Base-by-base conservation (phyloP, 768 basidiomycete species). In the Suillus subluteus region DNA sequence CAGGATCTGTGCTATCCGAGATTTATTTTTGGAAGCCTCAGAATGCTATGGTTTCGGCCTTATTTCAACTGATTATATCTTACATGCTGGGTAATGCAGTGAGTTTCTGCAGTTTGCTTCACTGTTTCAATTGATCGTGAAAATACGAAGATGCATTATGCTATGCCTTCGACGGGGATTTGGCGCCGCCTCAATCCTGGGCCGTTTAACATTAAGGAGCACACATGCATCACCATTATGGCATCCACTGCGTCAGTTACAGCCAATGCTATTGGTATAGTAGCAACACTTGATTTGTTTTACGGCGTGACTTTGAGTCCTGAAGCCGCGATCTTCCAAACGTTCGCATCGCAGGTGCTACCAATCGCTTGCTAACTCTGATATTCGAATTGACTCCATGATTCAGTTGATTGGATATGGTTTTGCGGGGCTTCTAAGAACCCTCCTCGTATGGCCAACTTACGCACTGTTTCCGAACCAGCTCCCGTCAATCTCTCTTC, bases 161-260 rank as follows among this genome's bases (percentile, higher is more conserved):
- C 48, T n/a, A 59, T 69, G 63, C 68, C 68, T 26, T 67, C 63
- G 11, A 64, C 30, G 11, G 66, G 68, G 6, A 32, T 70, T 67
- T 88, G 84, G 84, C 74, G 83, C n/a, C 87, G 84, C 72, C 74
- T 88, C 62, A 88, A 88, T 71, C 88, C 87, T 4, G 86, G 87
- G 0, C 85, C 86, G 26, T 89, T 89, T 79, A 89, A 88, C 80
- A 80, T 75, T 73, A 86, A 86, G 72, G 88, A 89, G 70, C 87
- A 89, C 69, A 86, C 87, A 8, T 83, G 83, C 18, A 88, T 89
- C 61, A 87, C 86, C 3, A 87, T 88, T 46, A 86, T 89, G 73
- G 76, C 87, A 1, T 83, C 86, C 23, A 88, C 88, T 0, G 88
- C 88, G 2, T 84, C 86, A 1, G 80, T 82, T 2, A 86, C 86